Base-by-base conservation (phyloP, 257 asterid genomes). In the Misopates orontium region DNA sequence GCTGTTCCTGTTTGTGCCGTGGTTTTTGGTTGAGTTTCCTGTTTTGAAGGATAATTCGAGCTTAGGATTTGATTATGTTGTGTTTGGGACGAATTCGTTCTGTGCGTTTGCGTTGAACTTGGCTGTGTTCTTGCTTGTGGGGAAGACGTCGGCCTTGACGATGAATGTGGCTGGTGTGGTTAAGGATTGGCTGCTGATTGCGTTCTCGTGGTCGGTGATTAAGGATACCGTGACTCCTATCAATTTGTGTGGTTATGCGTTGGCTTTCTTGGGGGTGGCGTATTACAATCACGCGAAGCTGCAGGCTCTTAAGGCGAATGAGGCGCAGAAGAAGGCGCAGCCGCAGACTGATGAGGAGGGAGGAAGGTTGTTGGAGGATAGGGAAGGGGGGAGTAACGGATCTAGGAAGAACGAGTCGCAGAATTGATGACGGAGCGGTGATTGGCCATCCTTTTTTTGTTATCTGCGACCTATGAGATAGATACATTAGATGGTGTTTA, bases 301-400 rank as follows among this genome's bases (percentile, higher is more conserved):
- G 71, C 66, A 56, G 71, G 76, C 65, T 5, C 65, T 71, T 17
- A 71, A 71, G 71, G 76, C 70, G 0, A 71, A 71, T 50, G 75
- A 71, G 16, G 70, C 52, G 9, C 71, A 71, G 67, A 71, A 71
- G 56, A 57, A 56, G 49, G 5, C 67, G 28, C 77, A 65, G 58
- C 77, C 66, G 77, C 31, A 72, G 67, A 23, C 62, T 3, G 73
- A 72, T 41, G 83, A 74, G 75, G 83, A 78, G 61, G 61, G 64
- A 20, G 83, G 80, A 41, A 71, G 83, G 75, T 63, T 78, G 67
- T 75, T 81, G 73, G 79, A 78, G 60, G 77, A 70, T 36, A 75
- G 79, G 66, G 77, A 69, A 17, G 83, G 67, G 70, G 75, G 64
- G 52, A 65, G 22, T 21, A 66, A 36, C 60, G 77, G 58, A 41